Conservation (phyloP, 176 grass and related monocot species). For the barley (Hordeum vulgare) region DNA sequence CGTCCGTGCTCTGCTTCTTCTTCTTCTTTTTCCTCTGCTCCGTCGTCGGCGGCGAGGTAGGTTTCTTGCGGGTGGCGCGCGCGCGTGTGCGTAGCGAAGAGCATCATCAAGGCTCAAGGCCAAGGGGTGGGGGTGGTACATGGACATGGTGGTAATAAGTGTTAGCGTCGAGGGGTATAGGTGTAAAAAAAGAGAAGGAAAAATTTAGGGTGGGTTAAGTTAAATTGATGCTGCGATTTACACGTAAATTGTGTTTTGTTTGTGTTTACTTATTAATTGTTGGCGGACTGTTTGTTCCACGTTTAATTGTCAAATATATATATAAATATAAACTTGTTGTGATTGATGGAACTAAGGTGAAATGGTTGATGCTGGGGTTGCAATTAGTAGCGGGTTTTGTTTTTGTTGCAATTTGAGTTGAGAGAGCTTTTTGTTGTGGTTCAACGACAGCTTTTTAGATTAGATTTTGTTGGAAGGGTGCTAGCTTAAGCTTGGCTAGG, state of each 20-base stretch:
- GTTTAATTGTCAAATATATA: conserved; percentile 24
- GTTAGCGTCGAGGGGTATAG: not conserved
- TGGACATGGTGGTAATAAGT: conserved; percentile 11
- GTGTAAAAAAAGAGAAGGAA: not conserved
- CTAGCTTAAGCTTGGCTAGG: not conserved
- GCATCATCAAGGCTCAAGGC: not conserved
- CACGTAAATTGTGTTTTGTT: not conserved
- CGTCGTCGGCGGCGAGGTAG: conserved; percentile 1
- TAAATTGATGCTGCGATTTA: not conserved
- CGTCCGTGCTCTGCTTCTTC: not conserved
- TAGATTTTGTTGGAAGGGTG: conserved; percentile 10
- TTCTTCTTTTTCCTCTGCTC: not conserved
- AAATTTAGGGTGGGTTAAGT: not conserved
- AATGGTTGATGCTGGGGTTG: not conserved
- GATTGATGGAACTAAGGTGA: not conserved
- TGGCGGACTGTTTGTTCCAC: not conserved
- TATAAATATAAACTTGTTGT: not conserved
- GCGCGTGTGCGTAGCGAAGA: not conserved
- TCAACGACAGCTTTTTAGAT: not conserved
- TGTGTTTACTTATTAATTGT: not conserved
- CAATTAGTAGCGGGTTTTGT: too few species aligned
- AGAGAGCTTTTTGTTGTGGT: not conserved
- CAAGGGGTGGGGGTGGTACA: not conserved
- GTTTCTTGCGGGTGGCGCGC: not conserved
- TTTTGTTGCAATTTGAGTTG: not conserved